Evolutionary conservation across 148 eudicot genomes (phyloP), one percentile per base, ranked within the genome.

Genomic region (Pharnaceum exiguum): DNA sequence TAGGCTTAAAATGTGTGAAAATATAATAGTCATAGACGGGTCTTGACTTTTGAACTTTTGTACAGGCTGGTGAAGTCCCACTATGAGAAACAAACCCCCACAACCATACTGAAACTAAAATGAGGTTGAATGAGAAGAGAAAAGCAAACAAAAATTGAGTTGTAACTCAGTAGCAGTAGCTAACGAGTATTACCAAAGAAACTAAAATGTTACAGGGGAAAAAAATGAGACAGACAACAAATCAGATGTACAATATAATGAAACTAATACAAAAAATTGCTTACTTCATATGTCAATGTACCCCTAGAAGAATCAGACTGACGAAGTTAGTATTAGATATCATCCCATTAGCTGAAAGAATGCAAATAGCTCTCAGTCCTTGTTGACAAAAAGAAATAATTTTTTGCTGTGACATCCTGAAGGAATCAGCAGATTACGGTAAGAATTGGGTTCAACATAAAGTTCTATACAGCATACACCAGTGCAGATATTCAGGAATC

Each of bases 351-450:
- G 85, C 85, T 27, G 82, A 81, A 15, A 81, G 68, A 48, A 81
- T 68, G 72, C 79, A 81, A 17, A 80, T 59, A 36, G 85, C 79
- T 3, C 79, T 73, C 38, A 79, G 82, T 32, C 85, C 82, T 71
- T 77, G 68, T 51, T 74, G 76, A 58, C 77, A 71, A 46, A 81
- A 74, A 9, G 79, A 74, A 43, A 80, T 77, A 13, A 80, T 66
- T 50, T n/a, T 71, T 74, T 55, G 75, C 78, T 11, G 80, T 69
- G 23, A 81, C 75, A 63, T 81, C 86, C 86, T 81, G 46, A 27
- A 62, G 11, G 56, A n/a, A 30, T 40, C 32, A 63, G 51, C 40
- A 57, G 26, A 37, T 16, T 53, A 47, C 24, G 39, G 56, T 26
- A 37, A 26, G 46, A 53, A 39, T 27, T 10, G 56, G 7, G n/a